Evolutionary conservation across 176 grass and related monocot species (phyloP).

Genomic region (Dactylis glomerata): DNA sequence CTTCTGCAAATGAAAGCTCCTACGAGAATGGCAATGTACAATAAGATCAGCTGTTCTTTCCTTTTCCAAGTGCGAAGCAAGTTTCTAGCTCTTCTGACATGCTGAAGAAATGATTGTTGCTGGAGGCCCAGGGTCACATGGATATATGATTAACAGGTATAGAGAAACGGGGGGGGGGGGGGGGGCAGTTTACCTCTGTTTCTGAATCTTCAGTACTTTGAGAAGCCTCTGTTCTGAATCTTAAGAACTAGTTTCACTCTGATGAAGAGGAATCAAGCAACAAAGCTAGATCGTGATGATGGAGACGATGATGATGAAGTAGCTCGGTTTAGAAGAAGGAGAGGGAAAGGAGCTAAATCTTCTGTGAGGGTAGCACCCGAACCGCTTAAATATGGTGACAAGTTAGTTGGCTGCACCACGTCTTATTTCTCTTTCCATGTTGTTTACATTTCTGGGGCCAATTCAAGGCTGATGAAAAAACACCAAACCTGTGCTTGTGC

Average conservation of each 20-base stretch:
- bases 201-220: not conserved
- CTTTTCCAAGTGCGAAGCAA: not conserved
- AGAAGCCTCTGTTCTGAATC: conserved; percentile 7
- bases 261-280: conserved; percentile 17
- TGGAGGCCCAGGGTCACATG: not conserved
- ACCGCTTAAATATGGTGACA: conserved; percentile 41
- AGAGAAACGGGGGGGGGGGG: not conserved
- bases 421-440: not conserved
- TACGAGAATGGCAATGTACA: conserved; percentile 11
- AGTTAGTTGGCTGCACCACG: conserved; percentile 47
- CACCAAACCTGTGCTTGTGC: conserved; percentile 5
- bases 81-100: not conserved
- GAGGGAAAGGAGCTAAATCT: conserved; percentile 38
- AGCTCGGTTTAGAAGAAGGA: conserved; percentile 13
- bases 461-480: not conserved
- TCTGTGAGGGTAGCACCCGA: conserved; percentile 32
- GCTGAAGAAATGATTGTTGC: not conserved
- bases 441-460: not conserved
- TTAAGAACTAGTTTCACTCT: conserved; percentile 6
- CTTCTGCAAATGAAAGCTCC: conserved; percentile 15
- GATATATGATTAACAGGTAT: not conserved
- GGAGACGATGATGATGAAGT: not conserved
- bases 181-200: conserved; percentile 21
- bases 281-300: not conserved
- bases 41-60: not conserved